Evolutionary conservation across 305 asterid genomes (phyloP).

Genomic region (Fraxinus dipetala): DNA sequence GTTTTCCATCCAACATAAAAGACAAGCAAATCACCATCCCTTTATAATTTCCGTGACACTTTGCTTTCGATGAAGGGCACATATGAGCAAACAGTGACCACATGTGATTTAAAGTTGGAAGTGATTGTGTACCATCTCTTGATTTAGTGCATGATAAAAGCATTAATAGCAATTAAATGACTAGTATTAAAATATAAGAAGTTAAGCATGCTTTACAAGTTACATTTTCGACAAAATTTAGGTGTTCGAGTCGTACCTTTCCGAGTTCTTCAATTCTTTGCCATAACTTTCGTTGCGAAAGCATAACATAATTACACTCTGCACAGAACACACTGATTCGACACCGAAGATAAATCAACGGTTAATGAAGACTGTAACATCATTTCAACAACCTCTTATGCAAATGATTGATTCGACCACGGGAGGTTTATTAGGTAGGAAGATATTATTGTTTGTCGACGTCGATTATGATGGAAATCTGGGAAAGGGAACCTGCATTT

Average conservation of each 20-base stretch:
- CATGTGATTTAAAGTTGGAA: background rate
- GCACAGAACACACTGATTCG: background rate
- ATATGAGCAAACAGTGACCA: slow-evolving; percentile 11
- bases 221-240: background rate
- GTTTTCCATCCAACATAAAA: slow-evolving; percentile 14
- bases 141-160: background rate
- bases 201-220: background rate
- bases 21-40: slow-evolving; percentile 8
- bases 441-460: background rate
- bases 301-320: too few relatives aligned
- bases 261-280: background rate
- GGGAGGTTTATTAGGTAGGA: background rate
- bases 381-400: background rate
- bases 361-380: background rate
- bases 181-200: background rate
- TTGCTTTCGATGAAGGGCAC: slow-evolving; percentile 19
- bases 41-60: slow-evolving; percentile 11
- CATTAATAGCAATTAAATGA: background rate
- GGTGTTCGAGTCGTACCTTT: background rate
- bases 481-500: background rate
- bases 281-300: background rate
- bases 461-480: background rate
- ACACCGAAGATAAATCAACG: background rate
- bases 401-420: background rate
- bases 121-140: background rate